phyloP scores from a whole-genome alignment of 306 rosid genomes.

The Rosa chinensis region DNA sequence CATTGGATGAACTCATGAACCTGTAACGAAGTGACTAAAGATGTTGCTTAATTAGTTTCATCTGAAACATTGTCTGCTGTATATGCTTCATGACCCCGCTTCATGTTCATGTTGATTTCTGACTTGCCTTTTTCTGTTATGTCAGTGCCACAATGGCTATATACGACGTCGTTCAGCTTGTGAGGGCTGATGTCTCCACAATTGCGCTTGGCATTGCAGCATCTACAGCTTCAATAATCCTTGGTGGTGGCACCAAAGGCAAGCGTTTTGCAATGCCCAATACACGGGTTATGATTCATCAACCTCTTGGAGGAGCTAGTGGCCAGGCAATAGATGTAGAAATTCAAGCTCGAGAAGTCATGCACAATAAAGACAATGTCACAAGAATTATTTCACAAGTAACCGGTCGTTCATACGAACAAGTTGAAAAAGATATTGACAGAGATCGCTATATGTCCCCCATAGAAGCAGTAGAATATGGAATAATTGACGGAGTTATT shows the following conservation, averaged over 20 bases:
- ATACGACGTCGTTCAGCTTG: constrained; percentile 84
- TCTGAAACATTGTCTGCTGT: not conserved
- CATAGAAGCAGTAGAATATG: constrained; percentile 94
- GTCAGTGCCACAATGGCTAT: constrained; percentile 91
- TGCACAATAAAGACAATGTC: constrained; percentile 71
- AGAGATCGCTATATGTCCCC: constrained; percentile 92
- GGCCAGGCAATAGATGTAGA: constrained; percentile 97
- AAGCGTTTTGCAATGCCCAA: constrained; percentile 98
- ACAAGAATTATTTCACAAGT: constrained; percentile 62
- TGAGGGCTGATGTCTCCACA: constrained; percentile 95
- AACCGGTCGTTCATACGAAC: constrained; percentile 81
- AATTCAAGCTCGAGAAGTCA: constrained; percentile 86
- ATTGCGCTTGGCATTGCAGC: constrained; percentile 90
- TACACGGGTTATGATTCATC: constrained; percentile 88
- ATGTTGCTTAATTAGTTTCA: not conserved
- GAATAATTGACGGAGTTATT: constrained; percentile 82
- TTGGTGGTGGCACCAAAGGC: constrained; percentile 93
- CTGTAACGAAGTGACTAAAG: not conserved
- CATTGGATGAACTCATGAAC: not conserved
- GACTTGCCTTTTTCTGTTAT: constrained; percentile 35
- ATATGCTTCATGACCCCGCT: constrained; percentile 9
- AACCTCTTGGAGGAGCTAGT: constrained; percentile 97
- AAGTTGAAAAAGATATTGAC: constrained; percentile 83
- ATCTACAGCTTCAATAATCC: constrained; percentile 89
- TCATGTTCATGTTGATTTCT: constrained; percentile 15